Conservation (phyloP, 805 yeast species). For the Zygoascus ofunaensis region DNA sequence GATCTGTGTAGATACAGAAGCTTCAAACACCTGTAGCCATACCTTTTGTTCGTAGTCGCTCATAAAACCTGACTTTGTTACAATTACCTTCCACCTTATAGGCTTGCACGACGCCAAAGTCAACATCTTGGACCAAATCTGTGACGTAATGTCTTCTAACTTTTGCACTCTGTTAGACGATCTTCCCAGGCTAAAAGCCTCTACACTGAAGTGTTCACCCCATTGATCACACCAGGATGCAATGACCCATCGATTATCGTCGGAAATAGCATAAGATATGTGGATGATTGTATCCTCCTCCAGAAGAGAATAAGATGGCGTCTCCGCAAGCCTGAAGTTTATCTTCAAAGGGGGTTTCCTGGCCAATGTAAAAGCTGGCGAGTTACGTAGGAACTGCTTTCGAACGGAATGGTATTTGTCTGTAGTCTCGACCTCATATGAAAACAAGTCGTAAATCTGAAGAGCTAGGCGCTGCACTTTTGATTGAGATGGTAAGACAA, state of each 20-base stretch:
- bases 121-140: slow-evolving; percentile 28
- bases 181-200: slow-evolving; percentile 35
- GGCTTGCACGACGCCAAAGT: slow-evolving; percentile 16
- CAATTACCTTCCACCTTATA: slow-evolving; percentile 27
- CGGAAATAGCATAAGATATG: slow-evolving; percentile 73
- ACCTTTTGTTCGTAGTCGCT: slow-evolving; percentile 24
- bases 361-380: slow-evolving; percentile 29
- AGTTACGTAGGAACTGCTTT: slow-evolving; percentile 5
- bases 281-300: slow-evolving; percentile 75
- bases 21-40: slow-evolving; percentile 23
- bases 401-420: background rate
- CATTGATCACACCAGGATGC: slow-evolving; percentile 86
- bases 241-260: slow-evolving; percentile 73
- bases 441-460: slow-evolving; percentile 21
- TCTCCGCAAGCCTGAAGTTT: slow-evolving; percentile 21
- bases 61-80: slow-evolving; percentile 30
- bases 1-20: slow-evolving; percentile 6
- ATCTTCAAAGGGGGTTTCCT: slow-evolving; percentile 26
- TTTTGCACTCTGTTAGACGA: slow-evolving; percentile 15
- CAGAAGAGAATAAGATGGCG: slow-evolving; percentile 28
- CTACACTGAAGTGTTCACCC: slow-evolving; percentile 53
- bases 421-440: background rate
- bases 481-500: slow-evolving; percentile 23
- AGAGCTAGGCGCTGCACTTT: slow-evolving; percentile 22
- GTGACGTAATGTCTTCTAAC: slow-evolving; percentile 25